phyloP scores from a whole-genome alignment of 768 basidiomycete genomes.

The Panellus pusillus region DNA sequence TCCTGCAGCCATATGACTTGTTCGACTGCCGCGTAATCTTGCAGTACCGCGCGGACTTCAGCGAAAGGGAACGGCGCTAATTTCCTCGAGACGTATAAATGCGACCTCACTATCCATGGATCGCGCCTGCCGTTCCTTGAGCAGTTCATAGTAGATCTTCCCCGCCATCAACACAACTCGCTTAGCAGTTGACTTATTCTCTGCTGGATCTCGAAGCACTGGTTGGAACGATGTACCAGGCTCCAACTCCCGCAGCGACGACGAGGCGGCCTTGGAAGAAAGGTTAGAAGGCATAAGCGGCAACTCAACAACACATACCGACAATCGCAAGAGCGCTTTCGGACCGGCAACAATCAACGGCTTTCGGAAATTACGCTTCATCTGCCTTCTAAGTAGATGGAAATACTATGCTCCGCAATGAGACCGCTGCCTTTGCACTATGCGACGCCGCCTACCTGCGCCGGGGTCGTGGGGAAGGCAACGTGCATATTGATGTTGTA shows the following conservation, averaged over 20 bases:
- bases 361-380: constrained; percentile 82
- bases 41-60: constrained; percentile 46
- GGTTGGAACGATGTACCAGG: constrained; percentile 64
- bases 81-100: constrained; percentile 80
- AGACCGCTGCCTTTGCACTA: too few species aligned
- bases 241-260: constrained; percentile 60
- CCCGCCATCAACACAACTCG: constrained; percentile 78
- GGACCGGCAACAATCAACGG: constrained; percentile 84
- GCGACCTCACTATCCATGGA: constrained; percentile 54
- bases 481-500: constrained; percentile 82
- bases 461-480: constrained; percentile 83
- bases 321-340: constrained; percentile 76
- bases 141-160: constrained; percentile 87
- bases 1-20: constrained; percentile 78
- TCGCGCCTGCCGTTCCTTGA: constrained; percentile 61
- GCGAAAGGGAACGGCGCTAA: constrained; percentile 85
- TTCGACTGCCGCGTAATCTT: constrained; percentile 40
- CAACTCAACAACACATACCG: constrained; percentile 45
- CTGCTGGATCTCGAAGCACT: constrained; percentile 56
- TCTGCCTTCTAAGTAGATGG: constrained; percentile 87
- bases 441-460: constrained; percentile 23
- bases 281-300: neutral
- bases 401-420: constrained; percentile 61
- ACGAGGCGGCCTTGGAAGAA: constrained; percentile 65
- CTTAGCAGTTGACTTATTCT: constrained; percentile 40